Evolutionary conservation across 108 stramenopile species (phyloP).

Genomic region (Cyclotella atomus): DNA sequence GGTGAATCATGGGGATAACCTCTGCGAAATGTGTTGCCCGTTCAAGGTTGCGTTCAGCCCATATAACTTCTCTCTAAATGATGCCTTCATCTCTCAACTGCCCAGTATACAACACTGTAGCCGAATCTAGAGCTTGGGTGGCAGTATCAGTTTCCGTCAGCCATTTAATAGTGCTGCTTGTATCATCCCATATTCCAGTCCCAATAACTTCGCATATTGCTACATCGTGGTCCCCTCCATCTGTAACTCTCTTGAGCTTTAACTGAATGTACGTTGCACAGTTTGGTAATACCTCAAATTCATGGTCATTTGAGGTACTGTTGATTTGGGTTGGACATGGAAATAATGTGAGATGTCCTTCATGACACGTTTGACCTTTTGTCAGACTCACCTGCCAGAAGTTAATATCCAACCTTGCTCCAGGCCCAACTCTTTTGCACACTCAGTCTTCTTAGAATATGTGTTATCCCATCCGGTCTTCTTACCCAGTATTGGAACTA

Average conservation of each 20-base stretch:
- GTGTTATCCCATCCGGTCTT: slow-evolving; percentile 49
- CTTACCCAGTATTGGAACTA: slow-evolving; percentile 65
- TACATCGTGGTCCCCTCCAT: slow-evolving; percentile 73
- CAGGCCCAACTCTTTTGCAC: slow-evolving; percentile 17
- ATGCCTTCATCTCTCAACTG: slow-evolving; percentile 59
- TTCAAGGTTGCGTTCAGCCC: not conserved
- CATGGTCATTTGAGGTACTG: slow-evolving; percentile 2
- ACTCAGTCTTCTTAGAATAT: slow-evolving; percentile 46
- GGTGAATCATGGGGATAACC: no score
- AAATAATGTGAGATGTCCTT: no score
- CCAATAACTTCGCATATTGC: slow-evolving; percentile 57
- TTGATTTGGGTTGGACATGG: not conserved
- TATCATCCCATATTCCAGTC: slow-evolving; percentile 56
- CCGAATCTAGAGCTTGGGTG: slow-evolving; percentile 42
- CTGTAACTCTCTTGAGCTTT: slow-evolving; percentile 38
- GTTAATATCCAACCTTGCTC: slow-evolving; percentile 48
- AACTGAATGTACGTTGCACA: slow-evolving; percentile 62
- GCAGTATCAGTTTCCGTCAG: slow-evolving; percentile 20
- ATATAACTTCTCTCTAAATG: slow-evolving; percentile 23
- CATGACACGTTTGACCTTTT: not conserved
- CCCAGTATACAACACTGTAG: slow-evolving; percentile 64
- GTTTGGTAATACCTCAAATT: slow-evolving; percentile 57
- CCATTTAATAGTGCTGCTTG: slow-evolving; percentile 28
- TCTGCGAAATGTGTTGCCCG: no score
- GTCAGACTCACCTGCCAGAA: slow-evolving; percentile 13